Conservation (phyloP, 1,284 basidiomycete species). For the Puccinia polysora region DNA sequence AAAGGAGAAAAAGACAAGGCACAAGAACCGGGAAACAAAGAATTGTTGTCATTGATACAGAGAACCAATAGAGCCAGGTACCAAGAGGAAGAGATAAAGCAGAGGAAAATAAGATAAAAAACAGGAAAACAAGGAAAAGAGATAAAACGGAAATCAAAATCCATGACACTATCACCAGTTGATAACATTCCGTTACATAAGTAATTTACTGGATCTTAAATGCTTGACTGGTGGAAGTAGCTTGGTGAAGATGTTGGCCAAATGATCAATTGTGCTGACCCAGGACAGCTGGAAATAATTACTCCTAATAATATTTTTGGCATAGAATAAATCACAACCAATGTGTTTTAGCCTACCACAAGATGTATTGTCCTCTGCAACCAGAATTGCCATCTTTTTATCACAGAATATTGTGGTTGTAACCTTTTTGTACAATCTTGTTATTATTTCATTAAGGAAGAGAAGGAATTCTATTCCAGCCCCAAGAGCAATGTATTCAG, state of each 20-base stretch:
- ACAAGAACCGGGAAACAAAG: too few species aligned
- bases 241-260: background rate
- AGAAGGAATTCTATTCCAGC: background rate
- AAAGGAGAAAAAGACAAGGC: too few species aligned
- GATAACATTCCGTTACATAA: too few species aligned
- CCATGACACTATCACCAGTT: too few species aligned
- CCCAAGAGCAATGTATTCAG: constrained; percentile 1
- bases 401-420: background rate
- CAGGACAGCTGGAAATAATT: background rate
- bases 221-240: background rate
- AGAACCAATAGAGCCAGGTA: too few species aligned
- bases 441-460: background rate
- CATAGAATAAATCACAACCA: background rate
- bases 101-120: too few species aligned
- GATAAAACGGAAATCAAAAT: too few species aligned
- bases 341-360: background rate
- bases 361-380: background rate
- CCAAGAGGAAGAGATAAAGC: too few species aligned
- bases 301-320: background rate
- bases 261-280: background rate
- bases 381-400: constrained; percentile 7
- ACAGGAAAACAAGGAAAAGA: too few species aligned
- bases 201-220: background rate
- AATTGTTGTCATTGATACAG: too few species aligned
- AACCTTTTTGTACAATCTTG: background rate